phyloP scores from a whole-genome alignment of 1,284 basidiomycete species.

The Acaromyces ingoldii region DNA sequence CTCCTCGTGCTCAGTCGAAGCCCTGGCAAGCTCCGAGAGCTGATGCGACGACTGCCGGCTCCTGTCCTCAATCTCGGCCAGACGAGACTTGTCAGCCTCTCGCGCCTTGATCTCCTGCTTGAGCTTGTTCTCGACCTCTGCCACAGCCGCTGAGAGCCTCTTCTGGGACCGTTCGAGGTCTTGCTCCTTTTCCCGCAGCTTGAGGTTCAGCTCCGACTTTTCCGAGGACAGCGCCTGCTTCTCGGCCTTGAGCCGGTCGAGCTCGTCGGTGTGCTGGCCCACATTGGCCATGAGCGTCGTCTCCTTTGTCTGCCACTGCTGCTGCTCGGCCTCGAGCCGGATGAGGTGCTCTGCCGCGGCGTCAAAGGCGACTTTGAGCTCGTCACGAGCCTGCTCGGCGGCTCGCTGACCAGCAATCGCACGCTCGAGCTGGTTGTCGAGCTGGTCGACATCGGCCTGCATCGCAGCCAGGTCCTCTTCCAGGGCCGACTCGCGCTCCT shows the following conservation, averaged over 20 bases:
- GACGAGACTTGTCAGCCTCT: slow-evolving; percentile 25
- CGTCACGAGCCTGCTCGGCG: slow-evolving; percentile 61
- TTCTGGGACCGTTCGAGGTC: slow-evolving; percentile 72
- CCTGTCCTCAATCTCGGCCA: slow-evolving; percentile 32
- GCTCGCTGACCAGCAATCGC: slow-evolving; percentile 57
- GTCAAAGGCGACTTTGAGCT: slow-evolving; percentile 68
- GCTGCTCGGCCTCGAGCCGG: slow-evolving; percentile 70
- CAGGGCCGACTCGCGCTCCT: slow-evolving; percentile 74
- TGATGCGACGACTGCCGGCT: slow-evolving; percentile 64
- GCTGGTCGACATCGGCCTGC: slow-evolving; percentile 74
- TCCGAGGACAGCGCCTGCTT: slow-evolving; percentile 39
- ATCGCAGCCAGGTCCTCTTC: slow-evolving; percentile 77
- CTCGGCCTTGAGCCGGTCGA: slow-evolving; percentile 25
- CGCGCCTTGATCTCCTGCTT: slow-evolving; percentile 61
- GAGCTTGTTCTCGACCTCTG: slow-evolving; percentile 71
- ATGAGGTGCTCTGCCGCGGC: slow-evolving; percentile 77
- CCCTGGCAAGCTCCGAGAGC: slow-evolving; percentile 69
- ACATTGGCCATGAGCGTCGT: slow-evolving; percentile 39
- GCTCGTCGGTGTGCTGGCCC: slow-evolving; percentile 21
- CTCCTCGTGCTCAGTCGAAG: slow-evolving; percentile 70
- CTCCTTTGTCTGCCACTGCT: slow-evolving; percentile 64
- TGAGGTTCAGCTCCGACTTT: slow-evolving; percentile 68
- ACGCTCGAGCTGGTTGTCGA: slow-evolving; percentile 80
- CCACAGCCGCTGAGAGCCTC: slow-evolving; percentile 64
- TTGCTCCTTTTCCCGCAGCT: slow-evolving; percentile 71